Conservation (phyloP, 2,329 filamentous ascomycete genomes). For the Colletotrichum sp. region DNA sequence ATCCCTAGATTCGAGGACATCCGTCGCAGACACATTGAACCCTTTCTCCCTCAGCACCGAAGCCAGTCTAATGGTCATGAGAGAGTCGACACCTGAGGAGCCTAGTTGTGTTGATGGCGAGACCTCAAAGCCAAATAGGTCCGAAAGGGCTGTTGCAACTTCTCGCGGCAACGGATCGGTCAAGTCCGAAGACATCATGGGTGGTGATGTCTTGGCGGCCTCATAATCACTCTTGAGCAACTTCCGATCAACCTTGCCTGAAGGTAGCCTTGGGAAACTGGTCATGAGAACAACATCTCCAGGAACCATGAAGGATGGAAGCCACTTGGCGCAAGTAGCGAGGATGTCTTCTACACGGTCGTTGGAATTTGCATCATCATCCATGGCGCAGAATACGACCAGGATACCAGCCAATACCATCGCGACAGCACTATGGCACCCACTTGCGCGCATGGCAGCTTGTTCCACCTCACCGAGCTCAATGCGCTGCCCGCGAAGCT, state of each 20-base stretch:
- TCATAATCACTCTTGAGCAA: slow-evolving; percentile 46
- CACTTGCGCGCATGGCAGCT: slow-evolving; percentile 63
- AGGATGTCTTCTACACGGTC: slow-evolving; percentile 47
- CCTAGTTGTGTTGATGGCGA: slow-evolving; percentile 48
- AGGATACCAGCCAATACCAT: slow-evolving; percentile 71
- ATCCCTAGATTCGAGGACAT: slow-evolving; percentile 64
- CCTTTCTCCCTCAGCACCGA: slow-evolving; percentile 66
- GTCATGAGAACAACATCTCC: slow-evolving; percentile 69
- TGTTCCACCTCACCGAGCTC: slow-evolving; percentile 83
- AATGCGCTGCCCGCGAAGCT: slow-evolving; percentile 82
- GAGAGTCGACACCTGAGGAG: slow-evolving; percentile 69
- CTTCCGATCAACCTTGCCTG: slow-evolving; percentile 82
- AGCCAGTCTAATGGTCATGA: slow-evolving; percentile 55
- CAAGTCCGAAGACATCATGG: neutral
- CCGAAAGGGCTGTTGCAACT: slow-evolving; percentile 45
- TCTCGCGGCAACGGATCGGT: slow-evolving; percentile 24
- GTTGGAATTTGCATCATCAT: slow-evolving; percentile 30
- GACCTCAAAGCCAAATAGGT: slow-evolving; percentile 44
- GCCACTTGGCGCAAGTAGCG: slow-evolving; percentile 71
- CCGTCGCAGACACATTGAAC: slow-evolving; percentile 59
- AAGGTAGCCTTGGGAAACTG: slow-evolving; percentile 76
- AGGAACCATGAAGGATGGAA: slow-evolving; percentile 85
- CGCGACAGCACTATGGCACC: slow-evolving; percentile 70
- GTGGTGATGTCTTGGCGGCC: neutral
- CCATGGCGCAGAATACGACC: slow-evolving; percentile 75